Percentiles rank a stretch among this genome's conserved stretches.
phyloP scores from a whole-genome alignment of 2,329 filamentous ascomycete species.

The Epichloe aotearoae region DNA sequence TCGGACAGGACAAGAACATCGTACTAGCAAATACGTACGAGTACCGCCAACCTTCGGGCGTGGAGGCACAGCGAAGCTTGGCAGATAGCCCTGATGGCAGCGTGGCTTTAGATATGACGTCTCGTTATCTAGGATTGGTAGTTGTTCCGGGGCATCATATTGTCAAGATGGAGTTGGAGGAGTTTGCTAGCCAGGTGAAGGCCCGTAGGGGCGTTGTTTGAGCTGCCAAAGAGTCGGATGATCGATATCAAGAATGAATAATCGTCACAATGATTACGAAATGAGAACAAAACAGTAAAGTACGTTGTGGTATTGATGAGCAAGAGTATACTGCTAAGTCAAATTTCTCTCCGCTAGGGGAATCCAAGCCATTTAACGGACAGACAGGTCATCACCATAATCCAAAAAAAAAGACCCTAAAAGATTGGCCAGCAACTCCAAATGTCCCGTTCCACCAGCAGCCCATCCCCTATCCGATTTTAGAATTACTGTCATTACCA shows the following conservation, averaged over 20 bases:
- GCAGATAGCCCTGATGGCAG: constrained; percentile 23
- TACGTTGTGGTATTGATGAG: constrained; percentile 15
- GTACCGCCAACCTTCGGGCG: constrained; percentile 60
- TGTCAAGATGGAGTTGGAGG: constrained; percentile 76
- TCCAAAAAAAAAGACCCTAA: neutral
- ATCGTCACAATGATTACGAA: too few relatives aligned
- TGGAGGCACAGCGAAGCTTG: constrained; percentile 26
- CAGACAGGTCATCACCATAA: neutral
- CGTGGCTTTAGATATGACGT: constrained; percentile 60
- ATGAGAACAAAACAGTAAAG: neutral
- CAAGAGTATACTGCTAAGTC: constrained; percentile 14
- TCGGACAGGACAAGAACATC: constrained; percentile 67
- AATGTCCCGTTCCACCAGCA: constrained; percentile 10
- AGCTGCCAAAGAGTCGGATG: neutral
- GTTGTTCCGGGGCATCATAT: constrained; percentile 83
- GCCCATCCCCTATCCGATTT: neutral
- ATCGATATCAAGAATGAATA: too few relatives aligned
- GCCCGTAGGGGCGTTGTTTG: neutral
- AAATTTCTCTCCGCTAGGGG: constrained; percentile 12
- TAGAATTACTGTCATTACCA: constrained; percentile 6
- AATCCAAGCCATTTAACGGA: constrained; percentile 10
- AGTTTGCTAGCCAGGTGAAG: constrained; percentile 46
- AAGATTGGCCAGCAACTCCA: constrained; percentile 13
- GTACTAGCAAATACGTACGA: constrained; percentile 80
- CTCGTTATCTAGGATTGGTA: constrained; percentile 76